These are phyloP conservation scores for Trichosporon asahii DNA, from an alignment of 1,284 basidiomycete genomes.

Conservation along the genomic window DNA sequence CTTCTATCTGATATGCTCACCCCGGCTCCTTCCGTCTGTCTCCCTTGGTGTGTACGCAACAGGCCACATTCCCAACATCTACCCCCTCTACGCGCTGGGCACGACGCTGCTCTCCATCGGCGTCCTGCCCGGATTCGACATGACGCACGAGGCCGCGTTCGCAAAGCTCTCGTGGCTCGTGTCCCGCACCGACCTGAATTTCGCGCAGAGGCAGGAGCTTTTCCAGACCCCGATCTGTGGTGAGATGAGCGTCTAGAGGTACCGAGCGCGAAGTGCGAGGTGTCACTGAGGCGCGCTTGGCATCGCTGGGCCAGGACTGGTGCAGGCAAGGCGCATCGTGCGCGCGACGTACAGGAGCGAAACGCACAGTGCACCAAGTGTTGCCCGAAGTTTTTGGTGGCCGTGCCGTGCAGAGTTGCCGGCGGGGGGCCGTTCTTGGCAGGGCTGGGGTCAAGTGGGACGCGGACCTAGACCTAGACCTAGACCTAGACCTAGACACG, in stretches of 20 bases:
- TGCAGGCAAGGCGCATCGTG: no score
- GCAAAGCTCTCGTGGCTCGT: constrained; percentile 49
- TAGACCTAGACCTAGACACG: not conserved
- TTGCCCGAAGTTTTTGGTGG: no score
- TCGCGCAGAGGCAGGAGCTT: constrained; percentile 39
- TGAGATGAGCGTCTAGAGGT: constrained; percentile 38
- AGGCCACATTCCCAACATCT: constrained; percentile 47
- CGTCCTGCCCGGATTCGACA: constrained; percentile 46
- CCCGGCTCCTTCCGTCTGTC: no score
- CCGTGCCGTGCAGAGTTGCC: not conserved
- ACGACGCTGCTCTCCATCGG: constrained; percentile 40
- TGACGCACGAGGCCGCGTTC: constrained; percentile 50
- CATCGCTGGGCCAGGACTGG: no score
- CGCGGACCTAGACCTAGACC: no score
- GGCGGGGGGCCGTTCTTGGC: not conserved
- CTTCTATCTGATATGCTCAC: not conserved
- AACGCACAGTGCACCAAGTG: no score
- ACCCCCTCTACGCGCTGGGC: constrained; percentile 48
- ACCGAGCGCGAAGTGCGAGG: not conserved
- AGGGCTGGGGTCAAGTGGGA: no score
- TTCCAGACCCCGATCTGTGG: constrained; percentile 43
- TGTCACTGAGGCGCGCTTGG: not conserved
- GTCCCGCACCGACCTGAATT: constrained; percentile 38
- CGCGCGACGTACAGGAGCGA: no score
- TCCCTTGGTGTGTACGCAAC: not conserved